A percentile compares a stretch with the other conserved stretches of the same genome.
Evolutionary conservation across 176 grass and related monocot species (phyloP).

Genomic region (Saccharum spontaneum): DNA sequence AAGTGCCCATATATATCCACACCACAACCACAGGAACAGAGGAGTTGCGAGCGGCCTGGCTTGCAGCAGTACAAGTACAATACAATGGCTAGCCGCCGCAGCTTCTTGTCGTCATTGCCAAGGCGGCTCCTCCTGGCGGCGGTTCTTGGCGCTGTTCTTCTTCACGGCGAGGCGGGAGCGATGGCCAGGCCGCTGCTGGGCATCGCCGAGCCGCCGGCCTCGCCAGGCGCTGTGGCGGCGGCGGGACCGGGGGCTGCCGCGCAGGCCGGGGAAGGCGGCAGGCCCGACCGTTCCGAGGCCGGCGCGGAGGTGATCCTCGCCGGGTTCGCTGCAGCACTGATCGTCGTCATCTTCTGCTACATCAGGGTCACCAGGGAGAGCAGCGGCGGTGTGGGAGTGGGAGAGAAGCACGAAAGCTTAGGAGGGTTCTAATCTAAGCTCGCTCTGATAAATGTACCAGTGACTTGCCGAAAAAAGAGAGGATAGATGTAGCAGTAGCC

Average conservation of each 20-base stretch:
- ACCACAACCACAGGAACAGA: background rate
- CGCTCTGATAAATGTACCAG: background rate
- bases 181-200: conserved; percentile 43
- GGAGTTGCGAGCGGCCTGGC: background rate
- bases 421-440: conserved; percentile 2
- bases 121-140: conserved; percentile 13
- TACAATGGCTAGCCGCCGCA: conserved; percentile 11
- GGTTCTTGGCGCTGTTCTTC: conserved; percentile 3
- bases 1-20: conserved; percentile 25
- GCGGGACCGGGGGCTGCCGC: conserved; percentile 9
- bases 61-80: background rate
- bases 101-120: background rate
- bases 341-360: conserved; percentile 69
- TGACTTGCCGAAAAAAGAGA: no score
- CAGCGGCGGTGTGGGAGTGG: background rate
- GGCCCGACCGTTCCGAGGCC: conserved; percentile 56
- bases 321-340: conserved; percentile 59
- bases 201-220: conserved; percentile 40
- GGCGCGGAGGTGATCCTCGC: conserved; percentile 78
- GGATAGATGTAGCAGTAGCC: background rate
- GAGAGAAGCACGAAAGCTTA: background rate
- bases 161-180: background rate
- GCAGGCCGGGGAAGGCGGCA: background rate
- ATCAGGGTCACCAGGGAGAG: conserved; percentile 69
- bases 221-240: conserved; percentile 23